phyloP scores from a whole-genome alignment of 176 grass and related monocot genomes.

The Aegilops longissima region DNA sequence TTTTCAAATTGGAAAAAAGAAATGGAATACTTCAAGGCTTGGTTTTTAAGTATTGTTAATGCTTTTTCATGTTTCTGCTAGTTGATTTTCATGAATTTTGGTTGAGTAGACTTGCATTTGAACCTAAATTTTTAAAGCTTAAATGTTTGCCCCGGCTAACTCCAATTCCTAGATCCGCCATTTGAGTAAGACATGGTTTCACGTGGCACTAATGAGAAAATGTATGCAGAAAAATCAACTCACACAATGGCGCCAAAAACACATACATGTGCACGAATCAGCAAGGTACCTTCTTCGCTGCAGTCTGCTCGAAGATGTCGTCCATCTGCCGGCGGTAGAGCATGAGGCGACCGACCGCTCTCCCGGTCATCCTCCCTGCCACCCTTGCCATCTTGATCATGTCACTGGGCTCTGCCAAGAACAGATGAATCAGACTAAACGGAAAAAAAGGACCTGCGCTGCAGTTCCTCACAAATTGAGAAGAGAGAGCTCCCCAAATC shows the following conservation, averaged over 20 bases:
- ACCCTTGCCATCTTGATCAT: conserved; percentile 70
- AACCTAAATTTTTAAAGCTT: no score
- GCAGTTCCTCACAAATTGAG: neutral
- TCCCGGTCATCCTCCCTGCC: conserved; percentile 69
- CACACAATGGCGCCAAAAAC: neutral
- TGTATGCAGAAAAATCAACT: neutral
- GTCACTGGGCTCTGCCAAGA: conserved; percentile 64
- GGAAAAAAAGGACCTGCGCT: neutral
- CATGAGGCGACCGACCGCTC: conserved; percentile 67
- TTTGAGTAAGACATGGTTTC: neutral
- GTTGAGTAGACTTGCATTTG: no score
- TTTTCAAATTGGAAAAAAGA: no score
- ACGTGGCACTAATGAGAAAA: neutral
- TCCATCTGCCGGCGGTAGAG: conserved; percentile 66
- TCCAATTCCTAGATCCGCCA: no score
- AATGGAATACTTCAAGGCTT: no score
- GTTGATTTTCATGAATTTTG: no score
- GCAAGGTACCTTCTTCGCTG: conserved; percentile 57
- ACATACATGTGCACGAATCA: neutral
- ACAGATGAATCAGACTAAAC: neutral
- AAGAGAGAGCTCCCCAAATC: neutral
- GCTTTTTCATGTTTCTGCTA: no score
- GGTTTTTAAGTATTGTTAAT: no score
- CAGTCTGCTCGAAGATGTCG: conserved; percentile 68
- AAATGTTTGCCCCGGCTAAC: no score